phyloP scores from a whole-genome alignment of 2,329 filamentous ascomycete species.

The Cryphonectria nitschkei region DNA sequence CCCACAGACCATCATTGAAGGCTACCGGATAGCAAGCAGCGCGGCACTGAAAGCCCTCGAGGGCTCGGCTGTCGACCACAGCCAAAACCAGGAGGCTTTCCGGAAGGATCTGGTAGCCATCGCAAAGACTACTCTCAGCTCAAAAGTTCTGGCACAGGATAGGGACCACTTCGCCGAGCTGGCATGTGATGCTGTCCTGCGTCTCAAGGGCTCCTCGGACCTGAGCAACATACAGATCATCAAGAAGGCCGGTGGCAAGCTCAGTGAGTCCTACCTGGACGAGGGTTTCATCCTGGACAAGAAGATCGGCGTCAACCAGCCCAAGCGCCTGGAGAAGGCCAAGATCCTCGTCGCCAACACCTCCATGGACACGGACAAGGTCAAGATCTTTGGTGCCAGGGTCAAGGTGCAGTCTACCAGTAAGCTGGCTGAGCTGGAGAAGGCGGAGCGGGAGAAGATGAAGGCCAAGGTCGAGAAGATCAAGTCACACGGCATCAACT shows the following conservation, averaged over 20 bases:
- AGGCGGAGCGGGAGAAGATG: conserved; percentile 99
- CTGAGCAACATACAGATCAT: conserved; percentile 99
- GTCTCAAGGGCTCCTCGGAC: conserved; percentile 87
- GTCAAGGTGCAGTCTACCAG: conserved; percentile 96
- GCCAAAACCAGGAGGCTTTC: conserved; percentile 80
- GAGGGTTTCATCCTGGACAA: conserved; percentile 99
- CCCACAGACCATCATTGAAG: conserved; percentile 98
- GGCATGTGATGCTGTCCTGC: conserved; percentile 87
- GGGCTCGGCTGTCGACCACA: conserved; percentile 86
- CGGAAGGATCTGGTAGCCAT: conserved; percentile 88
- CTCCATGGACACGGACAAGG: conserved; percentile 99
- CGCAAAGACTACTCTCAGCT: conserved; percentile 92
- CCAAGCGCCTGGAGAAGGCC: conserved; percentile 94
- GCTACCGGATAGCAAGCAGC: conserved; percentile 93
- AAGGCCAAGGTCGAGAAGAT: conserved; percentile 98
- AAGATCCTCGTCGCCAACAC: conserved; percentile 99
- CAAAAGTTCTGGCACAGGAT: conserved; percentile 94
- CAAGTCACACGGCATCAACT: conserved; percentile 98
- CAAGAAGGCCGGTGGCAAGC: conserved; percentile 98
- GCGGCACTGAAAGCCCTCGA: conserved; percentile 86
- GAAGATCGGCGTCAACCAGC: conserved; percentile 98
- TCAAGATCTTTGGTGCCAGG: conserved; percentile 98
- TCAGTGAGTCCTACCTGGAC: conserved; percentile 96
- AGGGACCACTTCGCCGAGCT: conserved; percentile 88
- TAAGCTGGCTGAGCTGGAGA: conserved; percentile 97